Base-by-base conservation (phyloP, 2,329 filamentous ascomycete species). In the Cercospora janseana region DNA sequence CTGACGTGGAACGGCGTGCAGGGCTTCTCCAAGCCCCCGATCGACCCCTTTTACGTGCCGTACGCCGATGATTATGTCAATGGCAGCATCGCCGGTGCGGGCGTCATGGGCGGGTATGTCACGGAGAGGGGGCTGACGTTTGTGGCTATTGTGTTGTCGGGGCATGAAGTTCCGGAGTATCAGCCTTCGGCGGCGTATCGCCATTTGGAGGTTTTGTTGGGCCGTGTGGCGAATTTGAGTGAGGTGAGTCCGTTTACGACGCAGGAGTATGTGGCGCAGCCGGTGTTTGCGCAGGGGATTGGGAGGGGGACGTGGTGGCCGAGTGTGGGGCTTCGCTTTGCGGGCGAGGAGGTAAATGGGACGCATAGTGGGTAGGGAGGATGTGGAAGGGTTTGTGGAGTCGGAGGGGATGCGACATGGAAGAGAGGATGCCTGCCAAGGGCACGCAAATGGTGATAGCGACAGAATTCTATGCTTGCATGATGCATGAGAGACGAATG, bases 1-100 rank as follows among this genome's bases (percentile, higher is more conserved):
- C 72, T 78, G 67, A 79, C 76, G n/a, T 79, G 75, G 75, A 72
- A 75, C 58, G 75, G 75, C 10, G 53, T 61, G 2, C 72, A 75
- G 43, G 76, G 76, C 8, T 70, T 79, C 32, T 69, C 73, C 18
- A 49, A 61, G 4, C 69, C 70, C 16, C 75, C 76, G 0, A 60
- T 54, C 13, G 67, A 56, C 16, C 63, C 64, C 1, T 69, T 76
- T 34, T 75, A 72, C 52, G 68, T 68, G 0, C 73, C 75, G 0
- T 72, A 72, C 59, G 71, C 75, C 56, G 68, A 69, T 1, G 70
- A 71, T 51, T 71, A 68, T 53, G 71, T 72, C 45, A 54, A 56
- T 2, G 70, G 70, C 13, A 54, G 66, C 2, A 63, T 71, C 13
- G 68, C 70, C 1, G 74, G 71, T 10, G 61, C 69, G 6, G 72